phyloP scores from a whole-genome alignment of 169 alveolate genomes.

The Plasmodium fragile region DNA sequence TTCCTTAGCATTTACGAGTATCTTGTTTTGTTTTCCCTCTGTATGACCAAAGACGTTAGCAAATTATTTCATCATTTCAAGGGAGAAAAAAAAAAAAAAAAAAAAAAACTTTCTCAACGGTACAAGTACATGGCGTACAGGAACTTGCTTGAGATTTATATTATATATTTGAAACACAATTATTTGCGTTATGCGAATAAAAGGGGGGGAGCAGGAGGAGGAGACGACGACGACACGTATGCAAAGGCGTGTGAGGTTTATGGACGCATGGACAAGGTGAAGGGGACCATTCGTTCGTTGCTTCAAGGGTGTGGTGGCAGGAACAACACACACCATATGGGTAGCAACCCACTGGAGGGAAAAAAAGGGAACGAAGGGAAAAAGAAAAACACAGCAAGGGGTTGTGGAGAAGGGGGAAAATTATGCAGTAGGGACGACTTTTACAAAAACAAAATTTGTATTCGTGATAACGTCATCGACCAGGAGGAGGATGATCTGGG shows the following conservation, averaged over 20 bases:
- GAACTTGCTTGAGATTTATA: constrained; percentile 63
- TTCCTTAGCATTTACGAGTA: constrained; percentile 51
- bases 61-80: constrained; percentile 13
- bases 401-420: neutral
- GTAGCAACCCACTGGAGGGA: neutral
- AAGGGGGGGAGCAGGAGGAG: too few species aligned
- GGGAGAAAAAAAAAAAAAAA: constrained; percentile 69
- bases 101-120: constrained; percentile 19
- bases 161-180: constrained; percentile 58
- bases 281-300: neutral
- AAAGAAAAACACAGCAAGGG: neutral
- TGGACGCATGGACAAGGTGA: neutral
- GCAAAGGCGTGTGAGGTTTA: constrained; percentile 8
- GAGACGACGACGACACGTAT: neutral
- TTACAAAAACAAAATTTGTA: constrained; percentile 16
- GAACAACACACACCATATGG: neutral
- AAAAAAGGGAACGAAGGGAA: constrained; percentile 7
- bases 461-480: neutral
- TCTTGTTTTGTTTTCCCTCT: constrained; percentile 22
- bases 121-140: constrained; percentile 67
- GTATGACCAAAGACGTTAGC: constrained; percentile 56
- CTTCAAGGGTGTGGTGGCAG: neutral
- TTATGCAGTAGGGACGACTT: neutral
- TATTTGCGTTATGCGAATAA: constrained; percentile 48
- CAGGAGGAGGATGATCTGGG: neutral